Evolutionary conservation across 1,284 basidiomycete species (phyloP).

Genomic region (Ganoderma boninense): DNA sequence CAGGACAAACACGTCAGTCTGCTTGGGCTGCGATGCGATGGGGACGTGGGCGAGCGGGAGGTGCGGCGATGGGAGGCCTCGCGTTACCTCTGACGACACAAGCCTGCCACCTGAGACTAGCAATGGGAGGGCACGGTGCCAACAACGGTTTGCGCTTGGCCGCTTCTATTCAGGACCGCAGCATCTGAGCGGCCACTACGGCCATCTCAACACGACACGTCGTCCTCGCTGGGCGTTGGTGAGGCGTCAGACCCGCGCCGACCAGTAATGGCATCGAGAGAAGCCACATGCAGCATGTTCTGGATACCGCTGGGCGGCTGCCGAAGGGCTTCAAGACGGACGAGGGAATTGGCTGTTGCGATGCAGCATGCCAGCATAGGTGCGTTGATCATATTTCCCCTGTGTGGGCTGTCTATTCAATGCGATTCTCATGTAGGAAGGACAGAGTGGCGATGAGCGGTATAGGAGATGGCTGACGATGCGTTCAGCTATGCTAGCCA

Average conservation of each 20-base stretch:
- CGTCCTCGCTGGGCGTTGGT: neutral
- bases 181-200: neutral
- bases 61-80: slow-evolving; percentile 10
- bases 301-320: slow-evolving; percentile 22
- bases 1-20: slow-evolving; percentile 4
- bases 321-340: slow-evolving; percentile 20
- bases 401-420: neutral
- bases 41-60: slow-evolving; percentile 20
- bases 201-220: neutral
- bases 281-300: slow-evolving; percentile 26
- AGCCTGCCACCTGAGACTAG: too few species aligned
- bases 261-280: slow-evolving; percentile 17
- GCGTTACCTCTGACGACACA: neutral
- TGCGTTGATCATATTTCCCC: neutral
- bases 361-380: slow-evolving; percentile 27
- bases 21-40: slow-evolving; percentile 4
- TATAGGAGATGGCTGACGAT: slow-evolving; percentile 3
- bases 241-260: neutral
- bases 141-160: neutral
- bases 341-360: slow-evolving; percentile 19
- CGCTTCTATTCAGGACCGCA: neutral
- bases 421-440: slow-evolving; percentile 1
- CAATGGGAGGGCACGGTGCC: neutral
- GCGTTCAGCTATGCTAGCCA: too few species aligned
- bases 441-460: slow-evolving; percentile 10